Percentiles rank a stretch among this genome's conserved stretches.
Conservation (phyloP, 1,284 basidiomycete species). For the Fomitopsis betulina region DNA sequence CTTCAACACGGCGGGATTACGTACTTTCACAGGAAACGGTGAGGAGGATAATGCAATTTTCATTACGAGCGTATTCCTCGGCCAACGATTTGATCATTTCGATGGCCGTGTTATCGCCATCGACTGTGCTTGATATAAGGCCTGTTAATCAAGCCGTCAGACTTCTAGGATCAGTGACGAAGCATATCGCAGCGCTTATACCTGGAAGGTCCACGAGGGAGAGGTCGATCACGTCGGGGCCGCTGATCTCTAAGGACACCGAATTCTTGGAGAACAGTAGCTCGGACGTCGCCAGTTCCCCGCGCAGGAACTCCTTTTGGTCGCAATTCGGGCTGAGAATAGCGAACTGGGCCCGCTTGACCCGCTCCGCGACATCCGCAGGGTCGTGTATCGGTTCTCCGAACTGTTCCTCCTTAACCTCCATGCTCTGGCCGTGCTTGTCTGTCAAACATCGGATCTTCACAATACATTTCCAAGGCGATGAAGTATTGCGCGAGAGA, state of each 20-base stretch:
- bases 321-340: conserved; percentile 55
- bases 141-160: conserved; percentile 31
- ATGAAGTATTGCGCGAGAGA: conserved; percentile 35
- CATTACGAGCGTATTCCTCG: conserved; percentile 50
- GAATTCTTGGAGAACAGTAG: conserved; percentile 59
- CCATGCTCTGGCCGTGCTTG: conserved; percentile 35
- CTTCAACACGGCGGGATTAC: conserved; percentile 15
- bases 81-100: conserved; percentile 56
- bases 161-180: neutral
- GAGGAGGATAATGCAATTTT: conserved; percentile 64
- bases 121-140: conserved; percentile 54
- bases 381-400: conserved; percentile 50
- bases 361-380: conserved; percentile 53
- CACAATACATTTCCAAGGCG: conserved; percentile 57
- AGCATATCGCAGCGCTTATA: conserved; percentile 18
- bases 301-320: conserved; percentile 34
- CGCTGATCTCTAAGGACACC: conserved; percentile 63
- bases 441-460: conserved; percentile 45
- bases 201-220: conserved; percentile 73
- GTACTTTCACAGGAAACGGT: conserved; percentile 72
- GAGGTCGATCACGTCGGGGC: conserved; percentile 63
- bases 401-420: conserved; percentile 41
- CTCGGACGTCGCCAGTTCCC: conserved; percentile 29
- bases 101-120: conserved; percentile 46
- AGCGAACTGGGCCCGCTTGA: conserved; percentile 67